Evolutionary conservation across 768 basidiomycete genomes (phyloP).

Genomic region (Sporobolomyces phaffii): DNA sequence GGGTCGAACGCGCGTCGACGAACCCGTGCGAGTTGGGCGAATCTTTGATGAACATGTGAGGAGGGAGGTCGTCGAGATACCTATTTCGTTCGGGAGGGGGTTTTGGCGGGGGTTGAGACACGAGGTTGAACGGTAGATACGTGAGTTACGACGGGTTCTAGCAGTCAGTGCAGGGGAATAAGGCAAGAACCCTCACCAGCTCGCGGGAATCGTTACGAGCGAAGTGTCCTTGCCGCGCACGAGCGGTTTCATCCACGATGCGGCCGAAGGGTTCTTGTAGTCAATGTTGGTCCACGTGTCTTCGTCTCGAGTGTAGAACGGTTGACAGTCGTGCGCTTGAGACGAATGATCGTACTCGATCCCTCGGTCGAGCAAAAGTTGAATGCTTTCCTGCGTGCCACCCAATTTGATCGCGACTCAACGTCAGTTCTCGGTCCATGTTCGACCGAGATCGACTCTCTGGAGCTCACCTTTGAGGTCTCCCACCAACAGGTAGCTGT

Average conservation of each 20-base stretch:
- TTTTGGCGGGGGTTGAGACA: no score
- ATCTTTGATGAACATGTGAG: constrained; percentile 59
- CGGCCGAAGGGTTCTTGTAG: constrained; percentile 55
- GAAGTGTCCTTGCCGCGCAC: constrained; percentile 60
- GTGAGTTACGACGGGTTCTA: no score
- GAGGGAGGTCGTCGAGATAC: constrained; percentile 54
- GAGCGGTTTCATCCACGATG: constrained; percentile 70
- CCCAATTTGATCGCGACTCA: background rate
- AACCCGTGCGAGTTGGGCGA: constrained; percentile 66
- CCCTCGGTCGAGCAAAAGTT: constrained; percentile 63
- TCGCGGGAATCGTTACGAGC: constrained; percentile 53
- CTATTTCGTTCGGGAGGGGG: no score
- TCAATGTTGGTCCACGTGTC: constrained; percentile 71
- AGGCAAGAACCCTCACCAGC: no score
- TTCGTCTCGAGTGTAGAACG: constrained; percentile 62
- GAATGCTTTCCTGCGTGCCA: constrained; percentile 53
- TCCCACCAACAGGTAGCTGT: constrained; percentile 75
- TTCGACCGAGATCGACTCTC: no score
- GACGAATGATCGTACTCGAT: constrained; percentile 67
- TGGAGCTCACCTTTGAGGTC: constrained; percentile 55
- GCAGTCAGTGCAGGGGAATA: no score
- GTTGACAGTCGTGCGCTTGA: constrained; percentile 55
- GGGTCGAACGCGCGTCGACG: constrained; percentile 63
- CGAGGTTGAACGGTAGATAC: no score
- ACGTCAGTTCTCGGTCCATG: background rate